Conservation (phyloP, 2,329 filamentous ascomycete species). For the Nigrospora osmanthi region DNA sequence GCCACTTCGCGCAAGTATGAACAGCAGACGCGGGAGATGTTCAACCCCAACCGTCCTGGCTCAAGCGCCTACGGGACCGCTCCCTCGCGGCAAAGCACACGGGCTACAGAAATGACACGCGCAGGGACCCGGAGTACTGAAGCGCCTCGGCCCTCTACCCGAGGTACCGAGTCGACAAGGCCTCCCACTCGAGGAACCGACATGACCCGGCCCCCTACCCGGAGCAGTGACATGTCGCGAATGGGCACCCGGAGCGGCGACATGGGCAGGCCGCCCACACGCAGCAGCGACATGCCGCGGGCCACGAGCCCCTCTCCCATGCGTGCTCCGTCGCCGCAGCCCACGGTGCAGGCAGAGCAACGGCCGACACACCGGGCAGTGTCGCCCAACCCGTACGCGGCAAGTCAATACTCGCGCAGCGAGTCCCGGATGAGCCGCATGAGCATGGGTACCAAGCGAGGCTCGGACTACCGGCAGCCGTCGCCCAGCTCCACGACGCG, state of each 20-base stretch:
- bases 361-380: slow-evolving; percentile 31
- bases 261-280: slow-evolving; percentile 50
- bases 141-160: slow-evolving; percentile 26
- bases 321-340: too few species aligned
- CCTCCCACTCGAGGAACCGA: too few species aligned
- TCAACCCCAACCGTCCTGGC: slow-evolving; percentile 35
- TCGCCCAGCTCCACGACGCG: slow-evolving; percentile 35
- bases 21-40: slow-evolving; percentile 75
- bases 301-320: too few species aligned
- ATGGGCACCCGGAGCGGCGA: too few species aligned
- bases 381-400: slow-evolving; percentile 50
- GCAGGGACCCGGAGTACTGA: not conserved
- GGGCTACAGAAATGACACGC: slow-evolving; percentile 47
- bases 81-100: slow-evolving; percentile 48
- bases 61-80: slow-evolving; percentile 24
- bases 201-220: slow-evolving; percentile 50
- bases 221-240: slow-evolving; percentile 28
- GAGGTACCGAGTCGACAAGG: slow-evolving; percentile 48
- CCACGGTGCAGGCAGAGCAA: too few species aligned
- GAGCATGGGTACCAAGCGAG: too few species aligned
- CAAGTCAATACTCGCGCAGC: slow-evolving; percentile 16
- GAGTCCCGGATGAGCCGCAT: slow-evolving; percentile 22
- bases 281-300: slow-evolving; percentile 29
- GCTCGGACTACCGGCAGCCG: too few species aligned
- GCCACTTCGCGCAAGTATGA: slow-evolving; percentile 86